These are phyloP conservation scores for Globisporangium okanoganense DNA, from an alignment of 352 stramenopile species.

Conservation along the genomic window DNA sequence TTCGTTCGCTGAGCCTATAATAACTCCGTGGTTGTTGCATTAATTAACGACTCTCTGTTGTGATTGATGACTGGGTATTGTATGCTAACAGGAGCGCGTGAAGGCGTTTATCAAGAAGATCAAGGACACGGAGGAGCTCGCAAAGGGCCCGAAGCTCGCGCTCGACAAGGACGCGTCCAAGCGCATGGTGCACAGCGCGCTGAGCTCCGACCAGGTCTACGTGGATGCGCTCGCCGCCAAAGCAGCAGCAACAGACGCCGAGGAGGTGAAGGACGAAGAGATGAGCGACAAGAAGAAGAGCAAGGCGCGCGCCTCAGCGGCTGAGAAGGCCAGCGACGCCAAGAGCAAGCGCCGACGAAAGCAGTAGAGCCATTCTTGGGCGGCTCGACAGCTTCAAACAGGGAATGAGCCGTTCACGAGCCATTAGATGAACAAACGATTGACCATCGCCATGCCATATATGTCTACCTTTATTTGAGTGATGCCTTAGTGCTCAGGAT, in stretches of 20 bases:
- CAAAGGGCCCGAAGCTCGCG: conserved; percentile 67
- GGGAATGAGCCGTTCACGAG: background rate
- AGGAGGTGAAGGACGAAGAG: conserved; percentile 27
- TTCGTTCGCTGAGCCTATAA: too few species aligned
- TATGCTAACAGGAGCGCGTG: conserved; percentile 83
- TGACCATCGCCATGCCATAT: background rate
- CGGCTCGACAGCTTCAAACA: background rate
- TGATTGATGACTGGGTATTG: conserved; percentile 6
- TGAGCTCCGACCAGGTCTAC: conserved; percentile 85
- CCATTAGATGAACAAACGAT: background rate
- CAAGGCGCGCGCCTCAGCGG: conserved; percentile 21
- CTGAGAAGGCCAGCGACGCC: conserved; percentile 51
- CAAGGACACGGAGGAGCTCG: conserved; percentile 82
- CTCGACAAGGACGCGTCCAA: conserved; percentile 80
- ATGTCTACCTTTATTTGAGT: conserved; percentile 16
- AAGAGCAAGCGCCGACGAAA: conserved; percentile 32
- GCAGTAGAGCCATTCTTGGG: conserved; percentile 9
- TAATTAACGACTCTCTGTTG: background rate
- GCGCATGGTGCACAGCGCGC: conserved; percentile 79
- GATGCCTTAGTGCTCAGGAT: background rate
- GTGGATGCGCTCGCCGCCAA: conserved; percentile 54
- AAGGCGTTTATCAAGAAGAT: conserved; percentile 89
- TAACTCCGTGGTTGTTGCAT: too few species aligned
- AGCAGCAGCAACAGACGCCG: conserved; percentile 12
- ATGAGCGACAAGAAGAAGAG: conserved; percentile 25